A percentile compares a stretch with the other conserved stretches of the same genome.
These are phyloP conservation scores for Mortierella sp. DNA, from an alignment of 371 early-diverging fungal genomes.

Conservation along the genomic window DNA sequence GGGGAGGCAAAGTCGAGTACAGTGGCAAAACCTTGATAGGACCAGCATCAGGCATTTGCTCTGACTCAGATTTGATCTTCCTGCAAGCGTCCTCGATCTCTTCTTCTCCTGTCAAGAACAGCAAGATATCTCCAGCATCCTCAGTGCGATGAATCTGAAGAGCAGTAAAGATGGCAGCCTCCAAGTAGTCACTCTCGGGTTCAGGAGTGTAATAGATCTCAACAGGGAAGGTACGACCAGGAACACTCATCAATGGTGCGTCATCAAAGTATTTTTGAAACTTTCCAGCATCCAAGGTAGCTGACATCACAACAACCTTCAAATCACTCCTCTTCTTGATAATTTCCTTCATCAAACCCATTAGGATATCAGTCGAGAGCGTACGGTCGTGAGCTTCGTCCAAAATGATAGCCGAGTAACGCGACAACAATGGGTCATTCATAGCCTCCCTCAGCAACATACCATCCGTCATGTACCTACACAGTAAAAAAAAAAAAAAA, in stretches of 20 bases:
- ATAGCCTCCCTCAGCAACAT: conserved; percentile 98
- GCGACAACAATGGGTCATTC: conserved; percentile 86
- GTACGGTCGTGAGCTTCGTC: conserved; percentile 99
- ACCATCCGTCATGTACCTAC: conserved; percentile 96
- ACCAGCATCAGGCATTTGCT: conserved; percentile 66
- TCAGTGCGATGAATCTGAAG: conserved; percentile 92
- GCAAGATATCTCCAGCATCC: conserved; percentile 90
- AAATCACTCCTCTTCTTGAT: conserved; percentile 76
- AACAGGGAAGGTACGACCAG: conserved; percentile 94
- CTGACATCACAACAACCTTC: conserved; percentile 97
- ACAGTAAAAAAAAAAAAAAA: neutral
- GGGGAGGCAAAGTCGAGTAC: conserved; percentile 95
- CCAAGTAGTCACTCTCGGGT: conserved; percentile 92
- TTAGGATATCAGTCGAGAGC: conserved; percentile 95
- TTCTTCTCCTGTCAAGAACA: conserved; percentile 95
- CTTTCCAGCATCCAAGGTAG: conserved; percentile 95
- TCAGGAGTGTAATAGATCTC: conserved; percentile 85
- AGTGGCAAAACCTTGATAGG: conserved; percentile 80
- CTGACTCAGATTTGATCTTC: conserved; percentile 75
- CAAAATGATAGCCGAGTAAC: conserved; percentile 94
- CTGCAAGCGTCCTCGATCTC: conserved; percentile 85
- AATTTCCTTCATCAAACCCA: conserved; percentile 92
- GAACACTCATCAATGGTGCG: conserved; percentile 76
- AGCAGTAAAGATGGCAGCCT: conserved; percentile 89
- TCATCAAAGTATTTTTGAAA: conserved; percentile 91